Base-by-base conservation (phyloP, 495 filamentous ascomycete species). In the Penicillium daleae region DNA sequence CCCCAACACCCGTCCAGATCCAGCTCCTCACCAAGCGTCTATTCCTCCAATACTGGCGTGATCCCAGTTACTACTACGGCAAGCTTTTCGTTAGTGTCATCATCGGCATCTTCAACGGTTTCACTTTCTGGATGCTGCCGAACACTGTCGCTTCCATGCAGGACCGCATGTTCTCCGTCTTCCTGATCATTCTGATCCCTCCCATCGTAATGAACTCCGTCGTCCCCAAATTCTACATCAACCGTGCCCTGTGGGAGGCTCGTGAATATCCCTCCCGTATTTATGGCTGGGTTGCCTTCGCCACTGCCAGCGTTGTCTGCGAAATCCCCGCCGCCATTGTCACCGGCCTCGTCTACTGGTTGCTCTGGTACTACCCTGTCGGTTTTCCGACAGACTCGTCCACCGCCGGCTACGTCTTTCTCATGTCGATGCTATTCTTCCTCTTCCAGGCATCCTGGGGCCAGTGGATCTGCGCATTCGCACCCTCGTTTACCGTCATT, bases 201-300 rank as follows among this genome's bases (percentile, higher is more conserved):
- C 86, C 90, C 1, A 89, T 88, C 44, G 77, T 89, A 65, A 75
- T 92, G 62, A 96, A 94, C 74, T 85, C 79, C 32, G 83, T 96
- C n/a, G 84, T 93, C 5, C 92, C 93, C 39, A 93, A 90, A 66
- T 96, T 94, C 81, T 93, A 90, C 75, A 74, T 82, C 40, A 91
- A 93, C 77, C 85, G 90, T 64, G 81, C 84, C 6, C 80, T 95
- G 17, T 96, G 88, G 87, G 84, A 91, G 75, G 84, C 83, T 0
- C 82, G 92, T 15, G 92, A 97, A 72, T 84, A 87, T 52, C 90
- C 90, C 0, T 87, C 84, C 13, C 81, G 89, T 26, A 92, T 92
- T 53, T 97, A 97, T 68, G 86, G 87, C 35, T 96, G 91, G 91
- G 78, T 91, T 33, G 89, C 92, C 7, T 97, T 96, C 76, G 85